Percentiles rank a stretch among this genome's conserved stretches.
phyloP scores from a whole-genome alignment of 2,329 filamentous ascomycete genomes.

The Cercospora beticola region DNA sequence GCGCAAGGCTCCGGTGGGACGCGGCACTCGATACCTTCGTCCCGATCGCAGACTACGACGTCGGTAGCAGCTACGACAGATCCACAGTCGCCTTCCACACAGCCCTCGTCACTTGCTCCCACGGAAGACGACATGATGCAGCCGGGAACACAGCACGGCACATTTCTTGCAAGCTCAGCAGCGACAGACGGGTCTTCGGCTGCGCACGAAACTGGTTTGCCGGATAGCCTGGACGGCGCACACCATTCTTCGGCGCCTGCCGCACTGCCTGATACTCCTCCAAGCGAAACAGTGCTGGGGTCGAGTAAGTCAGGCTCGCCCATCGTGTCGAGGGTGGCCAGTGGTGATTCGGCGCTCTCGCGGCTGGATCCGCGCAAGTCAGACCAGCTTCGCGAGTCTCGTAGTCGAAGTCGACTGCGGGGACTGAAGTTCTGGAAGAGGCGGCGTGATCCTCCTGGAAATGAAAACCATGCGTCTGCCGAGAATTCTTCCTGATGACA shows the following conservation, averaged over 20 bases:
- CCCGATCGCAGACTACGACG: constrained; percentile 37
- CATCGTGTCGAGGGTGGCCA: constrained; percentile 28
- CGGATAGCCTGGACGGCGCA: constrained; percentile 25
- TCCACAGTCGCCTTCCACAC: constrained; percentile 35
- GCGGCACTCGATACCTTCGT: constrained; percentile 34
- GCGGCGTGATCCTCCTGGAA: constrained; percentile 29
- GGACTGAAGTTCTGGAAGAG: constrained; percentile 42
- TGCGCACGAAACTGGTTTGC: constrained; percentile 24
- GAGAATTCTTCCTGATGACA: constrained; percentile 14
- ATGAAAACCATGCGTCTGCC: constrained; percentile 11
- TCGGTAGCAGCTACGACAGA: constrained; percentile 35
- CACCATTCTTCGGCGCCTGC: constrained; percentile 28
- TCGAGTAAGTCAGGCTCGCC: constrained; percentile 27
- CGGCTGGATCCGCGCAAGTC: constrained; percentile 19
- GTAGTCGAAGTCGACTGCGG: constrained; percentile 39
- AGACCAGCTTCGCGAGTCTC: constrained; percentile 32
- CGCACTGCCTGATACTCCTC: constrained; percentile 25
- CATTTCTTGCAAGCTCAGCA: constrained; percentile 16
- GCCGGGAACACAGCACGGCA: constrained; percentile 7
- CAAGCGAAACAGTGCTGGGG: constrained; percentile 16
- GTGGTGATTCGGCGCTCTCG: constrained; percentile 27
- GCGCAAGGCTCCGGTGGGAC: constrained; percentile 11
- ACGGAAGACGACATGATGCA: constrained; percentile 31
- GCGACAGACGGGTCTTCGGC: constrained; percentile 26
- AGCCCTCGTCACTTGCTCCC: constrained; percentile 37